These are phyloP conservation scores for Gautieria morchelliformis DNA, from an alignment of 768 basidiomycete genomes.

Conservation along the genomic window DNA sequence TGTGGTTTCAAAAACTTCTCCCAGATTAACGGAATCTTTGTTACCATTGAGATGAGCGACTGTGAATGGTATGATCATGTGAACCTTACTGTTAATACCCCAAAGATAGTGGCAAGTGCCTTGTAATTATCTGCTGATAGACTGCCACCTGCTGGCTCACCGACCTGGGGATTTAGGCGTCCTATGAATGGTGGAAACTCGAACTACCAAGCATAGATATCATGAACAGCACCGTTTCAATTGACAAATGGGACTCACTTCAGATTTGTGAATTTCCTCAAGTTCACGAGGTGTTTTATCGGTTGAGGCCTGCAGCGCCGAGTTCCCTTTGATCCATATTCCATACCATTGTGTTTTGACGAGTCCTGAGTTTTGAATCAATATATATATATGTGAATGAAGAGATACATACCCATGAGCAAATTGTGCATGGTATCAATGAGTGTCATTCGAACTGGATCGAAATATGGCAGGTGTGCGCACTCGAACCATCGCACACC, in stretches of 20 bases:
- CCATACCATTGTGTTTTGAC: slow-evolving; percentile 10
- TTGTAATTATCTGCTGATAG: neutral
- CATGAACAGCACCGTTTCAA: no score
- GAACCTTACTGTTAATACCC: neutral
- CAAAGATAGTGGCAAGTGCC: neutral
- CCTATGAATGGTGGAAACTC: neutral
- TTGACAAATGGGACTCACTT: no score
- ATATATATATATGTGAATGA: neutral
- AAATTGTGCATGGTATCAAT: slow-evolving; percentile 28
- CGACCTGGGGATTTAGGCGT: neutral
- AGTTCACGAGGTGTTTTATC: neutral
- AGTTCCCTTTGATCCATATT: slow-evolving; percentile 8
- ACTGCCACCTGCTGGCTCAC: neutral
- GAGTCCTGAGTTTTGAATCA: slow-evolving; percentile 5
- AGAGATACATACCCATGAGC: slow-evolving; percentile 15
- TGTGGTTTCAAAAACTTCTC: no score
- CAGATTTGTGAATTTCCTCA: neutral
- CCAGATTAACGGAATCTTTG: no score
- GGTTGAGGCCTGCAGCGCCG: neutral
- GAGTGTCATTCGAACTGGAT: slow-evolving; percentile 18
- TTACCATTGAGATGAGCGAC: no score
- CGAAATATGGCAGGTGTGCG: slow-evolving; percentile 21
- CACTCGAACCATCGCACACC: slow-evolving; percentile 19
- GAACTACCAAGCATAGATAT: neutral
- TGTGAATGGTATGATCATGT: no score